Percentiles rank a stretch among this genome's conserved stretches.
Conservation (phyloP, 177 flowering plant genomes). For the Vitis hybrid region DNA sequence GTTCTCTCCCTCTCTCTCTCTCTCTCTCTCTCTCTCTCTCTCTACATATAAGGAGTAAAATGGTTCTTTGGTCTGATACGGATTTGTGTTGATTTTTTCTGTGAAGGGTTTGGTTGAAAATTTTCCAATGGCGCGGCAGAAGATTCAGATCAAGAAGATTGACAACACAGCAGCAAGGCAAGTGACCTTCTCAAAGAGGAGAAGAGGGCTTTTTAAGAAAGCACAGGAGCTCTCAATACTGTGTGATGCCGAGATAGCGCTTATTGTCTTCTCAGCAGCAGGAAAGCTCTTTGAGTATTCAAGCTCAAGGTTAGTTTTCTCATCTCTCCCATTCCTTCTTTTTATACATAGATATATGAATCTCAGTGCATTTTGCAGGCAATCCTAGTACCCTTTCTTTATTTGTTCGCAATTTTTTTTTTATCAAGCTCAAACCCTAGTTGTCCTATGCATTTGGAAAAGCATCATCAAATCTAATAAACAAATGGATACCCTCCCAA, state of each 20-base stretch:
- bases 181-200: background rate
- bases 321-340: background rate
- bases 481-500: no score
- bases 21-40: background rate
- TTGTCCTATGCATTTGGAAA: no score
- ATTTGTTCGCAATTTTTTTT: no score
- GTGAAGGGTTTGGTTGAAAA: background rate
- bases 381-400: no score
- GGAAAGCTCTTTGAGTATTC: background rate
- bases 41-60: background rate
- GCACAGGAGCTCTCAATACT: background rate
- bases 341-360: no score
- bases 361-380: no score
- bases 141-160: background rate
- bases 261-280: background rate
- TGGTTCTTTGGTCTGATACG: background rate
- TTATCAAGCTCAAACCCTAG: no score
- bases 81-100: no score
- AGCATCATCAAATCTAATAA: no score
- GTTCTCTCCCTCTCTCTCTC: background rate
- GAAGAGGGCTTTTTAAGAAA: background rate
- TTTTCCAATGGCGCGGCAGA: background rate
- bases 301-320: no score
- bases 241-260: background rate
- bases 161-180: conserved; percentile 1